A percentile compares a stretch with the other conserved stretches of the same genome.
phyloP scores from a whole-genome alignment of 2,329 filamentous ascomycete genomes.

The Fusarium sp. region DNA sequence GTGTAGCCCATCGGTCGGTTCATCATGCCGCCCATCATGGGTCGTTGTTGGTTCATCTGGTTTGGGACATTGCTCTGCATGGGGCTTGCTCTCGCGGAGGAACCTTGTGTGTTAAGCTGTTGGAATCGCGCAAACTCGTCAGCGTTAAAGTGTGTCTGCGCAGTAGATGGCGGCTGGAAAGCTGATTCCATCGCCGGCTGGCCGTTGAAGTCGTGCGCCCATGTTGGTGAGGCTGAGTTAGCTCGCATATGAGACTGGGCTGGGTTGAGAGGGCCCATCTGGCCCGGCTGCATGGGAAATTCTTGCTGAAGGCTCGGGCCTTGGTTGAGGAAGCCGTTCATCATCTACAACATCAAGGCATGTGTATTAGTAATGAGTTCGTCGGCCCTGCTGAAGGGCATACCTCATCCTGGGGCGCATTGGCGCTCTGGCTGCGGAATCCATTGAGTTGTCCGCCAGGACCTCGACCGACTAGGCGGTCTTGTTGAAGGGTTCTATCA shows the following conservation, averaged over 20 bases:
- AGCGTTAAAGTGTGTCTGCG: conserved; percentile 75
- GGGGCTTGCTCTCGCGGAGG: conserved; percentile 66
- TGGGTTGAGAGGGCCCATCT: conserved; percentile 60
- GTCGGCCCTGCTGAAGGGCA: conserved; percentile 10
- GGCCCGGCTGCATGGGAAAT: conserved; percentile 63
- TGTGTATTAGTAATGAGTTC: conserved; percentile 49
- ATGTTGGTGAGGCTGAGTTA: conserved; percentile 66
- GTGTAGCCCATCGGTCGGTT: conserved; percentile 65
- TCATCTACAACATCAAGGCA: conserved; percentile 70
- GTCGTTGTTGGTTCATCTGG: conserved; percentile 66
- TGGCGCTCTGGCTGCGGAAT: conserved; percentile 79
- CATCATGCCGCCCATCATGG: conserved; percentile 70
- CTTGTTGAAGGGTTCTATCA: conserved; percentile 93
- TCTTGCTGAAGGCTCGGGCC: conserved; percentile 69
- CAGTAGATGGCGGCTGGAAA: conserved; percentile 69
- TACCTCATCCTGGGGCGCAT: conserved; percentile 80
- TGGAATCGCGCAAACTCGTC: conserved; percentile 92
- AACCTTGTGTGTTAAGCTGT: conserved; percentile 72
- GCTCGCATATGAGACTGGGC: conserved; percentile 66
- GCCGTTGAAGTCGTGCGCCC: conserved; percentile 65
- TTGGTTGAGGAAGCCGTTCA: conserved; percentile 92
- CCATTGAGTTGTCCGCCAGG: conserved; percentile 78
- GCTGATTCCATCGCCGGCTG: conserved; percentile 79
- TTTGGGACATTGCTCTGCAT: conserved; percentile 67
- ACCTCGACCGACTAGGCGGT: conserved; percentile 82